Conservation (phyloP, 345 rosid species). For the Gossypium bickii region DNA sequence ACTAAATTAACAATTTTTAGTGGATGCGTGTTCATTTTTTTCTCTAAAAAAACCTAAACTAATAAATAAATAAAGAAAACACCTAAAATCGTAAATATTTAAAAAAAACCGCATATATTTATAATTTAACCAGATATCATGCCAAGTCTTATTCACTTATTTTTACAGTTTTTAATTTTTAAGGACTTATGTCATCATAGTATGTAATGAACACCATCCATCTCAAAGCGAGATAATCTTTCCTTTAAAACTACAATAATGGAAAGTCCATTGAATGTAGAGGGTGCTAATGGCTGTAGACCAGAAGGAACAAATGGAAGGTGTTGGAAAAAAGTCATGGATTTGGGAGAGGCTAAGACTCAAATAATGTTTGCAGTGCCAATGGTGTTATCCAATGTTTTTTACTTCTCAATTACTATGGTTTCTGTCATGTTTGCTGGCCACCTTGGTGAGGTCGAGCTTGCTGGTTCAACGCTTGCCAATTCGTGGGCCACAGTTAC, state of each 20-base stretch:
- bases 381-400: conserved; percentile 56
- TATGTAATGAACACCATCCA: not conserved
- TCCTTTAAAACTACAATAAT: not conserved
- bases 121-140: too few relatives aligned
- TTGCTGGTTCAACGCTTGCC: conserved; percentile 85
- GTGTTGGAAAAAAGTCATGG: conserved; percentile 40
- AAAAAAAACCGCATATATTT: too few relatives aligned
- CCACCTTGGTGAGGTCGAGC: conserved; percentile 61
- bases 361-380: conserved; percentile 62
- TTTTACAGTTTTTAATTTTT: too few relatives aligned
- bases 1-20: too few relatives aligned
- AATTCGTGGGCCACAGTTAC: conserved; percentile 80
- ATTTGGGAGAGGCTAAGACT: conserved; percentile 46
- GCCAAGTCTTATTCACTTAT: too few relatives aligned
- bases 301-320: not conserved
- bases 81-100: too few relatives aligned
- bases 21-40: too few relatives aligned
- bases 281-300: conserved; percentile 4
- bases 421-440: conserved; percentile 84
- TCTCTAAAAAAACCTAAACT: too few relatives aligned
- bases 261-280: conserved; percentile 8
- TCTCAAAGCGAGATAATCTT: not conserved
- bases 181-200: too few relatives aligned
- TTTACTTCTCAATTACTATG: conserved; percentile 48
- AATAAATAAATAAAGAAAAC: too few relatives aligned